phyloP scores from a whole-genome alignment of 129 eudicot species.

The Saposhnikovia divaricata region DNA sequence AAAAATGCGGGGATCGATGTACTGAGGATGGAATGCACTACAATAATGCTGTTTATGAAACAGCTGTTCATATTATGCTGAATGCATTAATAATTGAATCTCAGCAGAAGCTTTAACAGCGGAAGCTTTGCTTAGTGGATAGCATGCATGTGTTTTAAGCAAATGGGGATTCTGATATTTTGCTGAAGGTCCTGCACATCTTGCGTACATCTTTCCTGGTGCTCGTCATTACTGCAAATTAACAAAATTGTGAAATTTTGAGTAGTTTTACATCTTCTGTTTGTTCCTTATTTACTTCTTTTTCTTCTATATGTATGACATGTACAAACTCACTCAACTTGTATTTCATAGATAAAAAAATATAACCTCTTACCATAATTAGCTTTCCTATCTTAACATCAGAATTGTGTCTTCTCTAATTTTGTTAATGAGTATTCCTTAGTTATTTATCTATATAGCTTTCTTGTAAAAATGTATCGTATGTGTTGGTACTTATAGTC shows the following conservation, averaged over 20 bases:
- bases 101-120: slow-evolving; percentile 57
- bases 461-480: not conserved
- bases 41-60: slow-evolving; percentile 62
- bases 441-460: not conserved
- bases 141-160: not conserved
- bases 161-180: slow-evolving; percentile 1
- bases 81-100: slow-evolving; percentile 87
- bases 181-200: not conserved
- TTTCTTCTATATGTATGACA: slow-evolving; percentile 14
- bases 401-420: not conserved
- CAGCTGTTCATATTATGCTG: slow-evolving; percentile 74
- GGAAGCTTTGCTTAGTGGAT: slow-evolving; percentile 12
- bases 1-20: slow-evolving; percentile 60
- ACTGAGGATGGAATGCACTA: slow-evolving; percentile 94
- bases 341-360: slow-evolving; percentile 25
- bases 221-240: slow-evolving; percentile 9
- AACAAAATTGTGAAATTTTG: slow-evolving; percentile 23
- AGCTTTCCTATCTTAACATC: not conserved
- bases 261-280: slow-evolving; percentile 27
- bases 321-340: slow-evolving; percentile 22
- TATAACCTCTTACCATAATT: slow-evolving; percentile 13
- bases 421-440: not conserved
- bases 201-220: slow-evolving; percentile 15
- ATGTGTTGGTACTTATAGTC: not conserved
- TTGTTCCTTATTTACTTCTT: not conserved